Percentiles rank a stretch among this genome's conserved stretches.
Conservation (phyloP, 208 protist genomes). For the Acanthamoeba castellanii region DNA sequence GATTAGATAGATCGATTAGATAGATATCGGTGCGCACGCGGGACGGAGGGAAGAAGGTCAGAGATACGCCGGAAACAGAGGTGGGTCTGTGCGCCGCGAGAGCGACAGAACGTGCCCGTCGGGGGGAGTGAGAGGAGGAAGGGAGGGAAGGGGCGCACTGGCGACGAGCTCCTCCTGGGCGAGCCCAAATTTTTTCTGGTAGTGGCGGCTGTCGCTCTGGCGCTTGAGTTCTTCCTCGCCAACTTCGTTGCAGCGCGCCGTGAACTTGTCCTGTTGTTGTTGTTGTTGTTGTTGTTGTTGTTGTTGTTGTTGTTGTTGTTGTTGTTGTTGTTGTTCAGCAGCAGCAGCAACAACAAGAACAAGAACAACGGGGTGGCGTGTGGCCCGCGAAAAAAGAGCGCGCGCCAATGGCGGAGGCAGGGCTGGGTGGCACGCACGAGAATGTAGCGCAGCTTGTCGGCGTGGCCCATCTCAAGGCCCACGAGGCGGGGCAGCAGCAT, state of each 20-base stretch:
- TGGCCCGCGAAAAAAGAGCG: neutral
- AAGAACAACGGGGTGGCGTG: too few species aligned
- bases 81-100: too few species aligned
- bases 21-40: neutral
- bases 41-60: neutral
- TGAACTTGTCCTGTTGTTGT: slow-evolving; percentile 34
- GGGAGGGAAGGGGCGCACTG: neutral
- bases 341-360: too few species aligned
- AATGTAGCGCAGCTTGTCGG: neutral
- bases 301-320: too few species aligned
- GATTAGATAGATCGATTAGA: neutral
- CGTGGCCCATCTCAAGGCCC: neutral
- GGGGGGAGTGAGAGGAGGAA: neutral
- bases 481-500: neutral
- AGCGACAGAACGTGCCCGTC: too few species aligned
- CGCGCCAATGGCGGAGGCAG: neutral
- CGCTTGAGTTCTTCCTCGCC: slow-evolving; percentile 49
- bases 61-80: neutral
- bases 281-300: too few species aligned
- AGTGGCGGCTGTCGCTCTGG: neutral
- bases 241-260: neutral
- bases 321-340: too few species aligned
- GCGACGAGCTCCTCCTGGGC: slow-evolving; percentile 32
- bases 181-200: slow-evolving; percentile 32
- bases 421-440: neutral